Percentiles rank a stretch among this genome's conserved stretches.
These are phyloP conservation scores for Alternaria tenuissima DNA, from an alignment of 2,329 filamentous ascomycete genomes.

Conservation along the genomic window DNA sequence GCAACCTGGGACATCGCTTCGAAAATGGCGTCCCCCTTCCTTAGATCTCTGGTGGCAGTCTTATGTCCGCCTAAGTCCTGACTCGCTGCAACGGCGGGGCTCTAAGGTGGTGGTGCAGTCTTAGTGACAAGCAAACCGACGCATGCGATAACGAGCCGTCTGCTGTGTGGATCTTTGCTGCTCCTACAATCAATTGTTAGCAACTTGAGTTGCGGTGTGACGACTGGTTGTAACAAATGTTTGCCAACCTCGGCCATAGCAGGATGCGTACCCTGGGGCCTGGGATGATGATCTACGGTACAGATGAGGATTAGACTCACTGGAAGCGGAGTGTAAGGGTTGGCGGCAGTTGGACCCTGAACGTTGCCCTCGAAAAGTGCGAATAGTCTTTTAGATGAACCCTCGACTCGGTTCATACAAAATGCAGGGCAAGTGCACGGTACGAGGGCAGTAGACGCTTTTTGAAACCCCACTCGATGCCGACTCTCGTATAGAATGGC, in stretches of 20 bases:
- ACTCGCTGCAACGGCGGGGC: conserved; percentile 25
- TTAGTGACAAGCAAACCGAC: conserved; percentile 3
- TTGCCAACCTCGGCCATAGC: conserved; percentile 19
- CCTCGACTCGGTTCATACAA: not conserved
- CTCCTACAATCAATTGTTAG: conserved; percentile 21
- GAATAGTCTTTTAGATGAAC: not conserved
- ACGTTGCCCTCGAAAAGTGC: not conserved
- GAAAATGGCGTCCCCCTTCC: conserved; percentile 12
- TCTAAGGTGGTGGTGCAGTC: conserved; percentile 16
- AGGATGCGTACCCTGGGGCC: conserved; percentile 31
- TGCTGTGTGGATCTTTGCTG: conserved; percentile 1
- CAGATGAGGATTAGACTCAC: conserved; percentile 27
- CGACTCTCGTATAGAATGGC: conserved; percentile 25
- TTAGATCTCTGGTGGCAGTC: conserved; percentile 10
- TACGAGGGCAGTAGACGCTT: conserved; percentile 10
- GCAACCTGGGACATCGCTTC: conserved; percentile 41
- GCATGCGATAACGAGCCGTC: conserved; percentile 4
- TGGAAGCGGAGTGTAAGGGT: conserved; percentile 18
- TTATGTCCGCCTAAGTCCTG: conserved; percentile 22
- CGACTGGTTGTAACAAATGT: conserved; percentile 9
- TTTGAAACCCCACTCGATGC: conserved; percentile 22
- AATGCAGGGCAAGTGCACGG: conserved; percentile 19
- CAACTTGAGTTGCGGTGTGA: conserved; percentile 19
- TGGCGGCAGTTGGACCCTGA: conserved; percentile 13
- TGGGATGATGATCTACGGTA: conserved; percentile 24